Evolutionary conservation across 495 filamentous ascomycete genomes (phyloP).

Genomic region (Neurospora tetrasperma): DNA sequence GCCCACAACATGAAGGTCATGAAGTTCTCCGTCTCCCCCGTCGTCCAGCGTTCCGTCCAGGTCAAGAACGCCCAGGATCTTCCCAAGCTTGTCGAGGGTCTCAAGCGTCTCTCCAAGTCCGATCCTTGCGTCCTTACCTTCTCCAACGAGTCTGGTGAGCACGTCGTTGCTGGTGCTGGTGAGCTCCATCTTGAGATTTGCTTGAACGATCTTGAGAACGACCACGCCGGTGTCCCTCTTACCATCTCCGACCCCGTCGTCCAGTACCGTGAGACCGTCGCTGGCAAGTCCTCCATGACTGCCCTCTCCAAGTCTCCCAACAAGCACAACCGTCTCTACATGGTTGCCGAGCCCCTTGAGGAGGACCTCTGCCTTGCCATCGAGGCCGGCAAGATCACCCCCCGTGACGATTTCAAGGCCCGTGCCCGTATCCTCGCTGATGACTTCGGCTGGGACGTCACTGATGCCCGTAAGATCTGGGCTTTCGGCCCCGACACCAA

Average conservation of each 20-base stretch:
- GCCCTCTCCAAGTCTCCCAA: conserved; percentile 99
- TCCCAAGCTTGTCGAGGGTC: conserved; percentile 98
- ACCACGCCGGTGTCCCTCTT: conserved; percentile 97
- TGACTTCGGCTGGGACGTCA: conserved; percentile 98
- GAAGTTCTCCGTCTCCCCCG: conserved; percentile 99
- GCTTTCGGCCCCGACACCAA: conserved; percentile 97
- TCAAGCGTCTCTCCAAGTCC: conserved; percentile 99
- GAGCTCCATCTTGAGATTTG: conserved; percentile 99
- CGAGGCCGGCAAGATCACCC: conserved; percentile 81
- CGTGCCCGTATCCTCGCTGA: conserved; percentile 95
- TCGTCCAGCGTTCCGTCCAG: conserved; percentile 97
- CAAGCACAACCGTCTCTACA: conserved; percentile 99
- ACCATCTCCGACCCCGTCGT: conserved; percentile 96
- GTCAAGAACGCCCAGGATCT: conserved; percentile 99
- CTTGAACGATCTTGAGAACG: conserved; percentile 99
- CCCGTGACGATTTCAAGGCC: conserved; percentile 98
- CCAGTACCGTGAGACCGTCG: conserved; percentile 93
- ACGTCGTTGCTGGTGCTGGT: conserved; percentile 97
- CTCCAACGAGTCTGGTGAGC: conserved; percentile 88
- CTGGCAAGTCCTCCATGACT: conserved; percentile 73
- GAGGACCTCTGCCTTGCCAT: conserved; percentile 90
- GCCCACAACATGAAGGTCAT: conserved; percentile 99
- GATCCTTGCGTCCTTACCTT: conserved; percentile 92
- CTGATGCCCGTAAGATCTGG: conserved; percentile 99
- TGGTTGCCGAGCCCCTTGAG: conserved; percentile 75